Conservation (phyloP, 768 basidiomycete species). For the Russula abietina region DNA sequence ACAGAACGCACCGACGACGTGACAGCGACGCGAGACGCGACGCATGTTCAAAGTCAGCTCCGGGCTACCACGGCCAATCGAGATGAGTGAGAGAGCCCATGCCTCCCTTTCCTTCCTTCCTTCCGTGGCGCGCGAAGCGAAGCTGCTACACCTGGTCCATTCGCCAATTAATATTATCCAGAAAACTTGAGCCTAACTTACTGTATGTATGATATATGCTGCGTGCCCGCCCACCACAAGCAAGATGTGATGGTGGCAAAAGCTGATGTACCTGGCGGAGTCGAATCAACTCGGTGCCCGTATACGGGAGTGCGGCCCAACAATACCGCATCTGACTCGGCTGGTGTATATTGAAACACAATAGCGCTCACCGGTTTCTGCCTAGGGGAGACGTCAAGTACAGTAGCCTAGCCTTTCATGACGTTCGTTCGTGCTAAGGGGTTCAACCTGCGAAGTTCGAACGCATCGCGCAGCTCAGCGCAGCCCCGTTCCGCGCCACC, state of each 20-base stretch:
- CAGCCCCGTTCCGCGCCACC: not conserved
- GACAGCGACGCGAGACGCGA: too few relatives aligned
- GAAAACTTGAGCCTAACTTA: not conserved
- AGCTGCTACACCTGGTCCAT: too few relatives aligned
- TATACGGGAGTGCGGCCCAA: not conserved
- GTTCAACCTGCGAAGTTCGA: not conserved
- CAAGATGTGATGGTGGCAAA: not conserved
- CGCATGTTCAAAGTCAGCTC: too few relatives aligned
- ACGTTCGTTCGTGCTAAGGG: not conserved
- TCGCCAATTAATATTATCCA: not conserved
- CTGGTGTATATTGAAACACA: not conserved
- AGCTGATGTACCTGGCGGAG: not conserved
- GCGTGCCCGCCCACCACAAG: too few relatives aligned
- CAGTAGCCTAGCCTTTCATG: not conserved
- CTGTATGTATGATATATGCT: too few relatives aligned
- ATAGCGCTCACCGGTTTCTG: not conserved
- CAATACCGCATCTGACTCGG: not conserved
- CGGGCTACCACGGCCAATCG: too few relatives aligned
- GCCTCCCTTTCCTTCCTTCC: too few relatives aligned
- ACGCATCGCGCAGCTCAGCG: not conserved
- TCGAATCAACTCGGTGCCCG: not conserved
- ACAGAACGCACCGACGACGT: not conserved
- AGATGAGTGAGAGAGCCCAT: too few relatives aligned
- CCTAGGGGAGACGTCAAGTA: not conserved
- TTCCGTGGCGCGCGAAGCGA: too few relatives aligned